Percentiles rank a stretch among this genome's conserved stretches.
Conservation (phyloP, 257 asterid genomes). For the Anisodus tanguticus region DNA sequence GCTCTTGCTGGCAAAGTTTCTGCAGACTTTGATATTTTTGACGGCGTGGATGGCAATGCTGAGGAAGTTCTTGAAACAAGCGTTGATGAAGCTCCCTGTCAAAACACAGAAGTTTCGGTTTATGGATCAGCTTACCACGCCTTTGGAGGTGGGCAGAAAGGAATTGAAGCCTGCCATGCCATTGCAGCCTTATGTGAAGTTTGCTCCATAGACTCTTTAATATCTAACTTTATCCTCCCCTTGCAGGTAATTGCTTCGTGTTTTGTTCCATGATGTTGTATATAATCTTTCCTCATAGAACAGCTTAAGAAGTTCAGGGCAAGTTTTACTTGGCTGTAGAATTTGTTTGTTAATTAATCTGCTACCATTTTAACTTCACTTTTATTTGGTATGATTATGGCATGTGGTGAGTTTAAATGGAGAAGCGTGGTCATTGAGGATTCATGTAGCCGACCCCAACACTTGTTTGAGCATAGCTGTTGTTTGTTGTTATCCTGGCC, state of each 20-base stretch:
- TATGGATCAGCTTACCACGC: conserved; percentile 78
- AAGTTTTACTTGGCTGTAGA: conserved; percentile 20
- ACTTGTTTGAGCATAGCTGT: neutral
- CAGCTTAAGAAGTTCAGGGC: conserved; percentile 4
- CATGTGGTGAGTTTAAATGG: conserved; percentile 14
- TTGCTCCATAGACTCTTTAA: conserved; percentile 85
- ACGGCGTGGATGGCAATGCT: conserved; percentile 50
- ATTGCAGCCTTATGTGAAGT: conserved; percentile 94
- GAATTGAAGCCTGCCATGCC: conserved; percentile 89
- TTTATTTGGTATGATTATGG: neutral
- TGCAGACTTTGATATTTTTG: conserved; percentile 64
- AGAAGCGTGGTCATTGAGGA: neutral
- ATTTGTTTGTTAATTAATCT: conserved; percentile 15
- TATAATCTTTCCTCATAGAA: conserved; percentile 8
- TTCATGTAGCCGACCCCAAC: neutral
- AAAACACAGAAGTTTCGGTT: conserved; percentile 59
- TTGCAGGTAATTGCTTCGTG: conserved; percentile 72
- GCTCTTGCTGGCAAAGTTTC: conserved; percentile 84
- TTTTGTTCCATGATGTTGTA: conserved; percentile 16
- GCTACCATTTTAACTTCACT: neutral
- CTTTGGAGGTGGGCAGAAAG: conserved; percentile 70
- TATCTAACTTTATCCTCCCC: conserved; percentile 96
- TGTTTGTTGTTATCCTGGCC: neutral
- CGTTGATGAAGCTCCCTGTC: conserved; percentile 30
- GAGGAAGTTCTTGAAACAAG: conserved; percentile 49